phyloP scores from a whole-genome alignment of 2,329 filamentous ascomycete genomes.

The Fonsecaea pugnacius region DNA sequence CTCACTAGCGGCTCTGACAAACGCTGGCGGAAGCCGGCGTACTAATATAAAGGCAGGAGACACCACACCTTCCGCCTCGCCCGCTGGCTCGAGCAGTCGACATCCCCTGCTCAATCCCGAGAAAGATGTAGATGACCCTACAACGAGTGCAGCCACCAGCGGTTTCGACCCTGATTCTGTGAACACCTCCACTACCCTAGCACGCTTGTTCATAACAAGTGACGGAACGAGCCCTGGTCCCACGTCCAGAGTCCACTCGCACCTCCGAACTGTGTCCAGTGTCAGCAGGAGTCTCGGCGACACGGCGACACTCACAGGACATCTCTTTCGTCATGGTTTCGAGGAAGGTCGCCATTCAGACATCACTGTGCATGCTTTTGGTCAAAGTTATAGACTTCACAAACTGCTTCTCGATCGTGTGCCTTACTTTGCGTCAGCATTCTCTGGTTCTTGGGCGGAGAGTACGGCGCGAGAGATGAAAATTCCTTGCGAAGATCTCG shows the following conservation, averaged over 20 bases:
- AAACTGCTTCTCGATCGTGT: conserved; percentile 60
- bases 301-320: conserved; percentile 52
- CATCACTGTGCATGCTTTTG: conserved; percentile 59
- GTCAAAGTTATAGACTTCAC: conserved; percentile 57
- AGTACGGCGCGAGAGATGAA: conserved; percentile 58
- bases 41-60: conserved; percentile 23
- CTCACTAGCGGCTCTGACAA: conserved; percentile 39
- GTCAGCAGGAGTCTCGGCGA: conserved; percentile 39
- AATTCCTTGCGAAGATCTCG: conserved; percentile 59
- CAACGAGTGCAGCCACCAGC: conserved; percentile 26
- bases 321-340: conserved; percentile 58
- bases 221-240: conserved; percentile 35
- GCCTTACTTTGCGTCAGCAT: conserved; percentile 60
- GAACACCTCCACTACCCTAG: conserved; percentile 40
- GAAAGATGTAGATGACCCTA: conserved; percentile 44
- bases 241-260: conserved; percentile 39
- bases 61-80: conserved; percentile 19
- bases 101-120: conserved; percentile 38
- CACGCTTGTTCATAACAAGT: conserved; percentile 39
- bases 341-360: conserved; percentile 59
- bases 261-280: conserved; percentile 36
- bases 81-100: conserved; percentile 26
- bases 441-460: conserved; percentile 62
- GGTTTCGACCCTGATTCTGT: conserved; percentile 26
- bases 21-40: conserved; percentile 30